Evolutionary conservation across 345 rosid genomes (phyloP), one percentile per base, ranked within the genome.

Genomic region (Eucalyptus curtisii): DNA sequence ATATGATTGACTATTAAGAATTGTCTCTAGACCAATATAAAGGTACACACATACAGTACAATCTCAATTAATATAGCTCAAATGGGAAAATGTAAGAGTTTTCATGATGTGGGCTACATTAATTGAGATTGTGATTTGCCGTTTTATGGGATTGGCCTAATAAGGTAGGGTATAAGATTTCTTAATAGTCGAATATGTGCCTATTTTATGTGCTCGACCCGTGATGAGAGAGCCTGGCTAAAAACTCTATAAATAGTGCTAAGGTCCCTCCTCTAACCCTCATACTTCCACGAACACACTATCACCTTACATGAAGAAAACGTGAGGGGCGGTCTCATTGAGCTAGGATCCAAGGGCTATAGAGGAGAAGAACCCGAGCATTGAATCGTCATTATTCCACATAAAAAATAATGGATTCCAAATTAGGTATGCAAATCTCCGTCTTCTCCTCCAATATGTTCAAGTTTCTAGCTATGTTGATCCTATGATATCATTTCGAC

Each of bases 361-460:
- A 52, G 1, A 19, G 0, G 24, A 52, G 24, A 50, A 50, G 22
- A 52, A 52, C 24, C 24, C 19, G 2, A 0, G 1, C 10, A 1
- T 52, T 1, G 10, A 52, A 52, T 52, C 2, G 0, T 52, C 0
- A 0, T 0, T 52, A 19, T 7, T 52, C 2, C 5, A 0, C 10
- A 19, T 52, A 52, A 52, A 19, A 0, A 52, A 52, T 0, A 0
- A 3, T 52, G 0, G 57, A 52, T 52, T 52, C 25, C 57, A 52
- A 52, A 19, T 52, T 0, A 52, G 10, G 5, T 52, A 19, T 0
- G 0, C 0, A 52, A 52, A 52, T 52, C 24, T 19, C 0, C 2
- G 0, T 52, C 5, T 19, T 52, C 57, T 52, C 0, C 57, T 7
- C 10, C 0, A 19, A 0, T 52, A 52, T 52, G 24, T 52, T 52